Conservation (phyloP, 148 eudicot genomes). For the Gaultheria prostrata region DNA sequence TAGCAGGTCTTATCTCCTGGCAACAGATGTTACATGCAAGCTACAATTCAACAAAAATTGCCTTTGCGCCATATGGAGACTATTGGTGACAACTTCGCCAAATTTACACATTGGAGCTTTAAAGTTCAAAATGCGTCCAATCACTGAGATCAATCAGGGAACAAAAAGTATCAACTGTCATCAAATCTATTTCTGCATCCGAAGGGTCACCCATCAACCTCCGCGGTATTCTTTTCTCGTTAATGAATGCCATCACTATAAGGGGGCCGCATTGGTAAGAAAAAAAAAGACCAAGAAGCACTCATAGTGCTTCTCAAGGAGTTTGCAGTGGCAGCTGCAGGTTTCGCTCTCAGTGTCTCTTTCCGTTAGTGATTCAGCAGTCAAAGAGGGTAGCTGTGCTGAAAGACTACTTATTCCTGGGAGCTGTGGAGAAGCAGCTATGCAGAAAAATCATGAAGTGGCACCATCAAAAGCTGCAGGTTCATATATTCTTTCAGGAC, state of each 20-base stretch:
- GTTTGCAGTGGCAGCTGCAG: background rate
- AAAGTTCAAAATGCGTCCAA: background rate
- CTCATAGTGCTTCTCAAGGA: constrained; percentile 13
- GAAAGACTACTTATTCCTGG: constrained; percentile 17
- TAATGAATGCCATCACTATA: constrained; percentile 4
- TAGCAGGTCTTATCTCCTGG: background rate
- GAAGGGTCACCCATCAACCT: background rate
- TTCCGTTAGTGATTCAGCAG: constrained; percentile 18
- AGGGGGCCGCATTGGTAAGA: constrained; percentile 27
- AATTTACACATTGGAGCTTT: background rate
- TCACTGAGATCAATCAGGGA: background rate
- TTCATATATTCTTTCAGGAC: constrained; percentile 20
- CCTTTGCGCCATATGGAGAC: background rate
- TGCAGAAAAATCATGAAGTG: constrained; percentile 24
- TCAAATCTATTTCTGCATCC: background rate
- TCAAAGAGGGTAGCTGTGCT: constrained; percentile 21
- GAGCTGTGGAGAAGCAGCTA: constrained; percentile 20
- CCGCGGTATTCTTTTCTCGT: background rate
- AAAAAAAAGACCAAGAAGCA: constrained; percentile 13
- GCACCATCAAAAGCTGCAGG: constrained; percentile 43
- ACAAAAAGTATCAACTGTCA: background rate
- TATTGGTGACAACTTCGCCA: background rate
- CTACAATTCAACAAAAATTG: background rate
- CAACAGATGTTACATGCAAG: background rate
- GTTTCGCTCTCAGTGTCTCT: constrained; percentile 22